Evolutionary conservation across 2,329 filamentous ascomycete species (phyloP).

Genomic region (Dactylellina parvicollis): DNA sequence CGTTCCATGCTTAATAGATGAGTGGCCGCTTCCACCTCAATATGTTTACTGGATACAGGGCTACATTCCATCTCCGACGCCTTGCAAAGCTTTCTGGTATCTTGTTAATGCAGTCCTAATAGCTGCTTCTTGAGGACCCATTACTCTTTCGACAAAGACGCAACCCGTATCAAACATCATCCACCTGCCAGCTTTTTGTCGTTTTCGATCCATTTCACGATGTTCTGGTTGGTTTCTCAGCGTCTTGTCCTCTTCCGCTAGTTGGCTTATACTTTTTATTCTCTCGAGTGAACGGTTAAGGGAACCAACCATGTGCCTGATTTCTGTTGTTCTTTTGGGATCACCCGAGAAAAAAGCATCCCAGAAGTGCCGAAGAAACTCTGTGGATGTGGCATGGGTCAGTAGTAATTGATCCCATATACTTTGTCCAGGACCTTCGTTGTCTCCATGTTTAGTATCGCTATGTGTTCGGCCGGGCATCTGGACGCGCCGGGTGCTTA

Average conservation of each 20-base stretch:
- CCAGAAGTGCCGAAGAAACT: conserved; percentile 99
- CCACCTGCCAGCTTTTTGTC: conserved; percentile 34
- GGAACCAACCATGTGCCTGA: conserved; percentile 83
- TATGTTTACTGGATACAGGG: neutral
- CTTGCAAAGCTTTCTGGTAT: conserved; percentile 32
- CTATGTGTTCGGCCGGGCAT: conserved; percentile 58
- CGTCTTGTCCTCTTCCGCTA: conserved; percentile 79
- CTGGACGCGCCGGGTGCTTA: conserved; percentile 42
- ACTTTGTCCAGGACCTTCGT: conserved; percentile 64
- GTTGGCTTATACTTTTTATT: conserved; percentile 80
- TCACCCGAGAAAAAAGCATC: conserved; percentile 88
- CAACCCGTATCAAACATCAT: conserved; percentile 3
- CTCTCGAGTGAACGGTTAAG: conserved; percentile 79
- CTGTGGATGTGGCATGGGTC: conserved; percentile 90
- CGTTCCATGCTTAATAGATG: too few species aligned
- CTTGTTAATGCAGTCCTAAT: conserved; percentile 29
- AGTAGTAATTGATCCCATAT: conserved; percentile 73
- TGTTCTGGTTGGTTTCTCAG: conserved; percentile 72
- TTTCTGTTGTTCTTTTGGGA: conserved; percentile 78
- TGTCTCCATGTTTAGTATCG: conserved; percentile 53
- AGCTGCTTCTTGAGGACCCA: conserved; percentile 33
- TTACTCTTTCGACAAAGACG: conserved; percentile 17
- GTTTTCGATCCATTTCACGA: conserved; percentile 77
- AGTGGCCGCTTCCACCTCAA: too few species aligned
- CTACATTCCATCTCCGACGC: conserved; percentile 5